These are phyloP conservation scores for Mycena alexandri DNA, from an alignment of 768 basidiomycete genomes.

Conservation along the genomic window DNA sequence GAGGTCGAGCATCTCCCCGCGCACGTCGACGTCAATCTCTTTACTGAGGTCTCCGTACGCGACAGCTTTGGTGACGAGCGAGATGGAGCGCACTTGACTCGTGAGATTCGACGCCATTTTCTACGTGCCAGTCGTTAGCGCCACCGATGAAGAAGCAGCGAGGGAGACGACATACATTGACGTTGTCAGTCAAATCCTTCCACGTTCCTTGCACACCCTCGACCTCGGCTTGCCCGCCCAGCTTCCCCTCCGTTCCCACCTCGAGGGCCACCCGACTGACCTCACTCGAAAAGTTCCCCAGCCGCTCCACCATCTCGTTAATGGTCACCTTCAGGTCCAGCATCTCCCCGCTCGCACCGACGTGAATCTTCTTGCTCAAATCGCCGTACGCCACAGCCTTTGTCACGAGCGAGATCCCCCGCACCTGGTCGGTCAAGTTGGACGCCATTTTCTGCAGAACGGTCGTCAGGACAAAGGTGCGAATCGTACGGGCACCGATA, in stretches of 20 bases:
- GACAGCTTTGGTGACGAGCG: slow-evolving; percentile 35
- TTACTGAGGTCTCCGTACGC: slow-evolving; percentile 32
- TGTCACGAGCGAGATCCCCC: slow-evolving; percentile 34
- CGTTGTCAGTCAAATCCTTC: slow-evolving; percentile 57
- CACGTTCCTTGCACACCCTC: slow-evolving; percentile 48
- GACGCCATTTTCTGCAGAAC: slow-evolving; percentile 14
- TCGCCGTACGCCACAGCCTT: slow-evolving; percentile 31
- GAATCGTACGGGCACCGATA: slow-evolving; percentile 55
- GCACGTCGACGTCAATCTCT: slow-evolving; percentile 31
- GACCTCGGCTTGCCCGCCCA: too few relatives aligned
- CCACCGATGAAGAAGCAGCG: background rate
- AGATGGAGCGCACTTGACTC: slow-evolving; percentile 44
- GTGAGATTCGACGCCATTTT: slow-evolving; percentile 67
- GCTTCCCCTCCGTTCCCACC: too few relatives aligned
- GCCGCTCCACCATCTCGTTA: slow-evolving; percentile 27
- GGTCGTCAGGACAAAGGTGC: background rate
- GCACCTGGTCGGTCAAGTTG: slow-evolving; percentile 45
- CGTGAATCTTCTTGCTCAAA: slow-evolving; percentile 13
- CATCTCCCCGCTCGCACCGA: slow-evolving; percentile 29
- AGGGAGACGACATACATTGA: slow-evolving; percentile 51
- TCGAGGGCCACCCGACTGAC: slow-evolving; percentile 75
- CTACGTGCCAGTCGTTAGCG: background rate
- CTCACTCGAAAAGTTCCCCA: slow-evolving; percentile 67
- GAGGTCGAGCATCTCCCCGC: slow-evolving; percentile 37
- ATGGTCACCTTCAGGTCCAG: slow-evolving; percentile 11